Evolutionary conservation across 2,329 filamentous ascomycete species (phyloP).

Genomic region (Calonectria pteridis): DNA sequence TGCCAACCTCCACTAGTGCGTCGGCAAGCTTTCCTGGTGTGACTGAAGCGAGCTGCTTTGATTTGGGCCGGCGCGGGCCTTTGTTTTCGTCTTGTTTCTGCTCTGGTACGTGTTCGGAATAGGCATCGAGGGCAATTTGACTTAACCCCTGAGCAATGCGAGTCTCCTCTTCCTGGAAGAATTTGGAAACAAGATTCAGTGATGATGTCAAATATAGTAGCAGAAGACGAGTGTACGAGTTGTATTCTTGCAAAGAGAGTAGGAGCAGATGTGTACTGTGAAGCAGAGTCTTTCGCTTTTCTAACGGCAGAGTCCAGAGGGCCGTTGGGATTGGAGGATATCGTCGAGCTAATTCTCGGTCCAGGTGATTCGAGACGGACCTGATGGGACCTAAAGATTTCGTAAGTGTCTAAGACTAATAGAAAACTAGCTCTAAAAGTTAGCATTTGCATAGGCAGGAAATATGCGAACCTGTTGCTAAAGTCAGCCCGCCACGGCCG

Average conservation of each 20-base stretch:
- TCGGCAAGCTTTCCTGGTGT: slow-evolving; percentile 78
- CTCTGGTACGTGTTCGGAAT: slow-evolving; percentile 46
- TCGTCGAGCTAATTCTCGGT: slow-evolving; percentile 61
- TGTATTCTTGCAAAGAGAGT: slow-evolving; percentile 83
- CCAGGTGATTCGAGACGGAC: slow-evolving; percentile 56
- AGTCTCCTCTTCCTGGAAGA: slow-evolving; percentile 78
- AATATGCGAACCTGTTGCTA: slow-evolving; percentile 52
- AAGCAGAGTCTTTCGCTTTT: slow-evolving; percentile 75
- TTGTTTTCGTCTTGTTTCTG: slow-evolving; percentile 71
- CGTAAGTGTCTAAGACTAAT: slow-evolving; percentile 23
- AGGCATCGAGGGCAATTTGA: slow-evolving; percentile 72
- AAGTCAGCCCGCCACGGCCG: slow-evolving; percentile 45
- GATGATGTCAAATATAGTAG: slow-evolving; percentile 79
- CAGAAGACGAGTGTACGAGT: slow-evolving; percentile 78
- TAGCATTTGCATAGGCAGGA: not conserved
- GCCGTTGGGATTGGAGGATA: slow-evolving; percentile 72
- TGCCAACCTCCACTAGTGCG: slow-evolving; percentile 80
- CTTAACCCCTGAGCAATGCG: slow-evolving; percentile 82
- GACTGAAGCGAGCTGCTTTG: slow-evolving; percentile 58
- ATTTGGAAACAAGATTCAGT: slow-evolving; percentile 73
- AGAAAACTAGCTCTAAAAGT: not conserved
- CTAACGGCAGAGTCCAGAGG: slow-evolving; percentile 69
- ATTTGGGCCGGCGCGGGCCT: slow-evolving; percentile 77
- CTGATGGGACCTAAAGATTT: slow-evolving; percentile 52
- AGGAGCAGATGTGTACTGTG: slow-evolving; percentile 80